Percentiles rank a stretch among this genome's conserved stretches.
Conservation (phyloP, 2,329 filamentous ascomycete genomes). For the Juglanconis sp. region DNA sequence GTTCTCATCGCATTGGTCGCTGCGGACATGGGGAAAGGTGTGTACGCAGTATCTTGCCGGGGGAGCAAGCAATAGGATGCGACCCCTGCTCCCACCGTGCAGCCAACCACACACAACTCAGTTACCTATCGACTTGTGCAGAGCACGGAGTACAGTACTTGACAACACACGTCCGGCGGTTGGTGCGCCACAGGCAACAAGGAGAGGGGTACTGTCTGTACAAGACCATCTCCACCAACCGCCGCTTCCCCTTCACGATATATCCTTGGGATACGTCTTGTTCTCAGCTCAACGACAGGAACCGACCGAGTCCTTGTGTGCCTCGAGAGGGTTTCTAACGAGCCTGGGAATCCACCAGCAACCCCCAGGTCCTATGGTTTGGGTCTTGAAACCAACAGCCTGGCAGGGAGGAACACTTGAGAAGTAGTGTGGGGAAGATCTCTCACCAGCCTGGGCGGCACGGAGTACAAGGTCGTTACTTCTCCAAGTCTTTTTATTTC, state of each 20-base stretch:
- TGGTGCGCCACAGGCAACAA: neutral
- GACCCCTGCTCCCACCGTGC: neutral
- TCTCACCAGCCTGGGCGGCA: neutral
- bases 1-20: neutral
- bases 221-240: neutral
- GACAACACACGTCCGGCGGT: neutral
- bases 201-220: neutral
- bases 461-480: neutral
- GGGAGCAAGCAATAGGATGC: neutral
- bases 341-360: neutral
- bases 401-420: neutral
- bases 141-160: neutral
- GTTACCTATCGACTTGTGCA: neutral
- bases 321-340: neutral
- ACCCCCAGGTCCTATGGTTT: neutral
- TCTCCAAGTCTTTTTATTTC: slow-evolving; percentile 2
- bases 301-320: too few relatives aligned
- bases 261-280: neutral
- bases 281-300: neutral
- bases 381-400: neutral
- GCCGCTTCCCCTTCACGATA: neutral
- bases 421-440: neutral
- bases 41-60: too few relatives aligned
- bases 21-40: neutral
- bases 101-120: neutral